Evolutionary conservation across 371 early-diverging fungal genomes (phyloP), one percentile per base, ranked within the genome.

Genomic region (Zopfochytrium polystomum): DNA sequence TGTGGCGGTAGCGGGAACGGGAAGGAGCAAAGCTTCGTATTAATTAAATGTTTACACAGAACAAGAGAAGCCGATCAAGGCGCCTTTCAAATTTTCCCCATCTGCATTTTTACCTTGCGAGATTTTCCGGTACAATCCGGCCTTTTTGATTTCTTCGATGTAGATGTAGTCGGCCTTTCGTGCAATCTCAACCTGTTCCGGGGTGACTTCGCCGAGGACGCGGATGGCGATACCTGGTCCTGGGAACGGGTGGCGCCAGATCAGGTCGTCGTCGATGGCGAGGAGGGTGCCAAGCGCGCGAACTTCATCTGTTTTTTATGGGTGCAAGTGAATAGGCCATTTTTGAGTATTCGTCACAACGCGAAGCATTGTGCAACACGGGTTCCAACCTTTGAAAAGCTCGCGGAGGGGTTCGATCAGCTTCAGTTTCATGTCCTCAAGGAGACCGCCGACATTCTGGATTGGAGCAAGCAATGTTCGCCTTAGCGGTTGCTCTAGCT

Each of bases 231-330:
- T 91, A 69, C 96, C 97, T 35, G 97, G 97, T 29, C 97, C 97
- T 57, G 97, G 97, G 92, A 97, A 97, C 38, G 97, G 97, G 70
- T 97, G 97, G 62, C 97, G 90, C 96, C 96, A 97, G 65, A 97
- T 85, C 49, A 97, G 80, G 47, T 97, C 96, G 56, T 92, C 91
- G 73, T 91, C 92, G 66, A 97, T 84, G 47, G 85, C 87, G 59
- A 97, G 83, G 54, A 95, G 76, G 53, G 78, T 72, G 57, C 96
- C 97, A 22, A 97, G 82, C 9, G 87, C 90, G 66, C 97, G 91
- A 52, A 97, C 97, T 80, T 97, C 97, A 76, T 97, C 95, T n/a
- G n/a, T n/a, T n/a, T n/a, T n/a, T n/a, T n/a, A n/a, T n/a, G n/a
- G n/a, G n/a, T n/a, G n/a, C n/a, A n/a, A n/a, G n/a, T n/a, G n/a